These are phyloP conservation scores for Zoysia matrella DNA, from an alignment of 202 grass and related monocot species.

Conservation along the genomic window DNA sequence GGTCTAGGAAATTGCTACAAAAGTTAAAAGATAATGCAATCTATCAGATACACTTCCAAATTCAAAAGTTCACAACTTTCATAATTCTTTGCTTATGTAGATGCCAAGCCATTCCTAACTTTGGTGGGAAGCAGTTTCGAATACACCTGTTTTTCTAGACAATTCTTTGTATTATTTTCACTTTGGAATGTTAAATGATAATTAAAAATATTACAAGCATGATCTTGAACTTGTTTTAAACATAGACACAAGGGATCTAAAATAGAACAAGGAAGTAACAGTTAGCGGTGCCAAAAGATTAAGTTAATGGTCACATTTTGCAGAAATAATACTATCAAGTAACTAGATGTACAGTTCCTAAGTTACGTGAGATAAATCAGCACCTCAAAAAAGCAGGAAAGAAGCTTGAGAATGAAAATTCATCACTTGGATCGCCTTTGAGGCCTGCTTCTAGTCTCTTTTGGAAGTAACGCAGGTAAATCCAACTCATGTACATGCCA, in stretches of 20 bases:
- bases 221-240: neutral
- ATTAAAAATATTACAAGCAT: neutral
- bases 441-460: constrained; percentile 74
- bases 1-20: neutral
- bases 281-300: neutral
- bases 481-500: constrained; percentile 85
- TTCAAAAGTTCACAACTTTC: neutral
- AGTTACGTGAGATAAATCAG: neutral
- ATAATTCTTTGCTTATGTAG: neutral
- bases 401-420: constrained; percentile 86
- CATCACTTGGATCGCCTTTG: constrained; percentile 85
- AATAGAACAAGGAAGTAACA: neutral
- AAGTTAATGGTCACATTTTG: neutral
- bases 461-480: constrained; percentile 90
- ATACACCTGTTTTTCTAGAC: neutral
- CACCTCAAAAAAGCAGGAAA: constrained; percentile 86
- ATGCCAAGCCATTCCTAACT: neutral
- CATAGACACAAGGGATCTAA: neutral
- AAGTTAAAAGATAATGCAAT: neutral
- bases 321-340: neutral
- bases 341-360: neutral
- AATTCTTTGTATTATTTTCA: neutral
- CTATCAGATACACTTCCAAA: neutral
- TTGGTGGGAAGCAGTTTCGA: neutral
- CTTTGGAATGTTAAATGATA: neutral